Evolutionary conservation across 2,329 filamentous ascomycete genomes (phyloP).

Genomic region (Claviceps citrina): DNA sequence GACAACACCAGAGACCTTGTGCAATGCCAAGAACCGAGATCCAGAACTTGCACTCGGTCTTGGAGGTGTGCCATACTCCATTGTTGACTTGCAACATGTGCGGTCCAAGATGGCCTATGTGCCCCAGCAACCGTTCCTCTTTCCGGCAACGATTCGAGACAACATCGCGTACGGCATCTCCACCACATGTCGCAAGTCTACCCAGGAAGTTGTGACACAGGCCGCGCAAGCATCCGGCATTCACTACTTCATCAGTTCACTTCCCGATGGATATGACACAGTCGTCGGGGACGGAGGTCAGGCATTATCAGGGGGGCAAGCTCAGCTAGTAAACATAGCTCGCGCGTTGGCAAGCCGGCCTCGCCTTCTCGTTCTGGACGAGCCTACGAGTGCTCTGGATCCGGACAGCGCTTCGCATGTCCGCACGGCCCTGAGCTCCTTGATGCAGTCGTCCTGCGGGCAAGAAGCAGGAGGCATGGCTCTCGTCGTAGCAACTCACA

Average conservation of each 20-base stretch:
- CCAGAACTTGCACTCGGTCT: constrained; percentile 34
- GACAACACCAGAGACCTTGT: constrained; percentile 30
- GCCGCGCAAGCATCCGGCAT: constrained; percentile 49
- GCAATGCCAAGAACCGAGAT: neutral
- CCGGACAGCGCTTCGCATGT: constrained; percentile 49
- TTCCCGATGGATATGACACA: constrained; percentile 48
- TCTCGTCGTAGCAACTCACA: constrained; percentile 71
- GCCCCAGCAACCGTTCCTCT: constrained; percentile 57
- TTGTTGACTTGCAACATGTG: constrained; percentile 44
- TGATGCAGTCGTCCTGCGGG: constrained; percentile 25
- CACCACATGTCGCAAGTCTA: constrained; percentile 34
- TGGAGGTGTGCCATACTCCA: constrained; percentile 37
- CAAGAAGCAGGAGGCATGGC: constrained; percentile 37
- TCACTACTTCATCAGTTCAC: constrained; percentile 58
- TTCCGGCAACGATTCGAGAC: constrained; percentile 58
- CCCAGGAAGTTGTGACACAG: constrained; percentile 26
- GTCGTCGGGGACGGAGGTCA: constrained; percentile 62
- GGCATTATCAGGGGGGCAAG: constrained; percentile 63
- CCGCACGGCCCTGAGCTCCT: constrained; percentile 40
- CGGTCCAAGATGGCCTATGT: constrained; percentile 51
- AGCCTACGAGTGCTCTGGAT: constrained; percentile 74
- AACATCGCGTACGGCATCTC: constrained; percentile 74
- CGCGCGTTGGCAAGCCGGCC: constrained; percentile 60
- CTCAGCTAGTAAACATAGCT: constrained; percentile 68
- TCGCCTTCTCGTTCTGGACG: constrained; percentile 64